Base-by-base conservation (phyloP, 805 yeast genomes). In the Saccharomycopsis fermentans region DNA sequence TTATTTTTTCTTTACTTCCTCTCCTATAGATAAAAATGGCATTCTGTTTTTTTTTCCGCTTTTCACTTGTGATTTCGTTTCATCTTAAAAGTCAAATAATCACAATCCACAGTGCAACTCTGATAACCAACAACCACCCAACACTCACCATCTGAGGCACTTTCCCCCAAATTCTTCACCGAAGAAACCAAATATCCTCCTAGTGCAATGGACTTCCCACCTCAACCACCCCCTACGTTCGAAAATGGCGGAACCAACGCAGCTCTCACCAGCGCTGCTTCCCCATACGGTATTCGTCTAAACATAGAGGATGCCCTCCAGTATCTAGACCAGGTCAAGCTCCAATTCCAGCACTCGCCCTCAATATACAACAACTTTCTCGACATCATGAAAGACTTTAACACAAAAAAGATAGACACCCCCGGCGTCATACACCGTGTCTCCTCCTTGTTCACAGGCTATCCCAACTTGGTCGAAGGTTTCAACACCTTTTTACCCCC, bases 401-500 rank as follows among this genome's bases (percentile, higher is more conserved):
- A 94, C 75, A 86, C 95, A 56, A 97, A 92, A 74, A 82, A 82
- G 61, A 91, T 94, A 66, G 98, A 94, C 71, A 94, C 99, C 0
- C 99, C 98, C 0, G 99, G 98, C 36, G 99, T 94, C 34, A 94
- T 94, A 68, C 97, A 92, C 70, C 78, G 99, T 58, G 99, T 94
- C 0, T 89, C 97, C 0, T 81, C 86, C 1, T 74, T 94, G 59
- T 94, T 94, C 70, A 81, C 90, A 63, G 99, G 98, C 12, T 96
- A 90, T 70, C 96, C 96, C 1, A 82, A 85, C 63, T 77, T 94
- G 67, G 91, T 94, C 62, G 98, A 94, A 72, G 99, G 99, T 0
- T 94, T 94, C 73, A 94, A 94, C 74, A 92, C 99, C 1, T 94
- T 94, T 69, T 77, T 94, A 64, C 99, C 99, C 1, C 96, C 96